Evolutionary conservation across 768 basidiomycete genomes (phyloP).

Genomic region (Bullera alba): DNA sequence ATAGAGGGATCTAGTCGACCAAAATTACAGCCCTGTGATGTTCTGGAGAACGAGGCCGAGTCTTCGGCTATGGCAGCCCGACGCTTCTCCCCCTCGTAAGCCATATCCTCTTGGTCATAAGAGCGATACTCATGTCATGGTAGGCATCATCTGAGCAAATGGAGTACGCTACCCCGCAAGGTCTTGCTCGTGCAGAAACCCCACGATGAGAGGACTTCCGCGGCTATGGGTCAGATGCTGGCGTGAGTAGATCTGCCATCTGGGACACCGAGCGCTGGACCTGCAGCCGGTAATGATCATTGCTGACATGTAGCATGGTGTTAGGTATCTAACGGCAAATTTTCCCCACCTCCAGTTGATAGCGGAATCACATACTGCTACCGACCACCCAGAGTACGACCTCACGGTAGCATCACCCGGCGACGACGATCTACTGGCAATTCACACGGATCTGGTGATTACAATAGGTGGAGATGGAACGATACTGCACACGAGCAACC

Average conservation of each 20-base stretch:
- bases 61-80: constrained; percentile 11
- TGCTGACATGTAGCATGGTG: background rate
- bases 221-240: constrained; percentile 32
- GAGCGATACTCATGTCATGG: background rate
- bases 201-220: constrained; percentile 35
- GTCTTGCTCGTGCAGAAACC: constrained; percentile 47
- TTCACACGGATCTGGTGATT: constrained; percentile 69
- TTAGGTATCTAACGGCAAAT: constrained; percentile 16
- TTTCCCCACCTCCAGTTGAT: constrained; percentile 24
- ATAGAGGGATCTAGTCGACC: no score
- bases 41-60: constrained; percentile 1
- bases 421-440: constrained; percentile 18
- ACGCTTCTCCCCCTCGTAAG: constrained; percentile 4
- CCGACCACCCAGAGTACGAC: constrained; percentile 19
- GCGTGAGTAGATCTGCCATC: constrained; percentile 14
- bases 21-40: background rate
- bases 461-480: constrained; percentile 94
- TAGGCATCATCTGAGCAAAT: constrained; percentile 28
- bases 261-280: background rate
- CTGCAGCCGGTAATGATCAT: background rate
- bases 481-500: constrained; percentile 82
- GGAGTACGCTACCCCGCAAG: constrained; percentile 23
- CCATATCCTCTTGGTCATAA: background rate
- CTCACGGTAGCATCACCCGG: constrained; percentile 17
- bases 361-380: constrained; percentile 32